Evolutionary conservation across 2,329 filamentous ascomycete species (phyloP), one percentile per base, ranked within the genome.

Genomic region (Xylariaceae sp.): DNA sequence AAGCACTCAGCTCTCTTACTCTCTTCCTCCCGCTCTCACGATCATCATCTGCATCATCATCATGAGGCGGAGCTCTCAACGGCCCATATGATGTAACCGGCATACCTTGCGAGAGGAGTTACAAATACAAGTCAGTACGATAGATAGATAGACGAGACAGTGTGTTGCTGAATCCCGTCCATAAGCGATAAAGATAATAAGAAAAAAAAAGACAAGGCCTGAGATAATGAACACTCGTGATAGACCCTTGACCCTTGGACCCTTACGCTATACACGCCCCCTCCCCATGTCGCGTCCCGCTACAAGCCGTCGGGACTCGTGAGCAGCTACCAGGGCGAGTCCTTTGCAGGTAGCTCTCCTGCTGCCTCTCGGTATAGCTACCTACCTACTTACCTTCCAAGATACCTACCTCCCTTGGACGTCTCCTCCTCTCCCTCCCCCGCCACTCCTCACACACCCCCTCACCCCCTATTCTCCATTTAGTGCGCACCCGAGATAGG

Each of bases 41-140:
- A 53, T 56, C 53, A 55, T 48, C n/a, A 6, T 2, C 13, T 2
- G 6, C 37, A 10, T 57, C 49, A 10, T 57, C 49, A 17, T 53
- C 47, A 48, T 49, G 34, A 17, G 8, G 53, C 30, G 58, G 58
- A 44, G 50, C 58, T 30, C 1, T 18, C 34, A n/a, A 10, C 18
- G 37, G 37, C 44, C 37, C 44, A 45, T 30, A 47, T 45, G 41
- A 44, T 57, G 47, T 10, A 57, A 60, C 51, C 51, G 61, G 55
- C 37, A 58, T 60, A 53, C 53, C 52, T 60, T 62, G 61, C 61
- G 61, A 60, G 53, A 51, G 17, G 17, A 18, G 17, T 18, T 18
- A 18, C 17, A 18, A 2, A 18, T 18, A 18, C 17, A 18, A 18
- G 17, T 18, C 17, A 18, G 17, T 18, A 18, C 1, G 17, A 18